phyloP scores from a whole-genome alignment of 352 stramenopile species.

The Pythium folliculosum region DNA sequence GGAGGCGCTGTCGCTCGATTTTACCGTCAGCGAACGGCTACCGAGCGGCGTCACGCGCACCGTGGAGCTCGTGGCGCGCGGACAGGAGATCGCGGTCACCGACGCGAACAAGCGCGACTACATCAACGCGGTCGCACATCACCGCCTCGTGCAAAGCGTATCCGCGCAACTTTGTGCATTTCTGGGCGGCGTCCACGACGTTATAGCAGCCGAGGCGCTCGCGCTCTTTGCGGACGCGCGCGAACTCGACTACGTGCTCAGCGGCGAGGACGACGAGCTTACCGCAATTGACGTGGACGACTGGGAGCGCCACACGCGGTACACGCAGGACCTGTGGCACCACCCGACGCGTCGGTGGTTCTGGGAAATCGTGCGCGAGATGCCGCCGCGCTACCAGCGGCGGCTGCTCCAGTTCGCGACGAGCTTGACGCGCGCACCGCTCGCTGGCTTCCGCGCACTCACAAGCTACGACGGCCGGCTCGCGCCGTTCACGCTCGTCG shows the following conservation, averaged over 20 bases:
- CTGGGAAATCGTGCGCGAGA: slow-evolving; percentile 56
- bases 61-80: slow-evolving; percentile 53
- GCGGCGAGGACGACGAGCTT: slow-evolving; percentile 79
- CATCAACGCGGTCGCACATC: slow-evolving; percentile 86
- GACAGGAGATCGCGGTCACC: slow-evolving; percentile 79
- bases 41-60: slow-evolving; percentile 32
- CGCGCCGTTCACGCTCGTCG: slow-evolving; percentile 29
- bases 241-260: slow-evolving; percentile 92
- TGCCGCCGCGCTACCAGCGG: slow-evolving; percentile 21
- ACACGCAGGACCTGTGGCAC: slow-evolving; percentile 10
- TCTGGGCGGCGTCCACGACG: slow-evolving; percentile 90
- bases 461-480: slow-evolving; percentile 30
- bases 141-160: slow-evolving; percentile 82
- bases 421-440: slow-evolving; percentile 31
- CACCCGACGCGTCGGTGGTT: slow-evolving; percentile 14
- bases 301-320: slow-evolving; percentile 79
- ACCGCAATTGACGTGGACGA: slow-evolving; percentile 70
- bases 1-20: slow-evolving; percentile 54
- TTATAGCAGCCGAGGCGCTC: slow-evolving; percentile 87
- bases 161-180: slow-evolving; percentile 67
- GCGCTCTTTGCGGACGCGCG: slow-evolving; percentile 89
- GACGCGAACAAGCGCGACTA: slow-evolving; percentile 95
- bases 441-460: slow-evolving; percentile 27
- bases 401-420: slow-evolving; percentile 43
- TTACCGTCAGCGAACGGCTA: slow-evolving; percentile 20